phyloP scores from a whole-genome alignment of 192 early-diverging fungal species.

The Umbelopsis ramanniana region DNA sequence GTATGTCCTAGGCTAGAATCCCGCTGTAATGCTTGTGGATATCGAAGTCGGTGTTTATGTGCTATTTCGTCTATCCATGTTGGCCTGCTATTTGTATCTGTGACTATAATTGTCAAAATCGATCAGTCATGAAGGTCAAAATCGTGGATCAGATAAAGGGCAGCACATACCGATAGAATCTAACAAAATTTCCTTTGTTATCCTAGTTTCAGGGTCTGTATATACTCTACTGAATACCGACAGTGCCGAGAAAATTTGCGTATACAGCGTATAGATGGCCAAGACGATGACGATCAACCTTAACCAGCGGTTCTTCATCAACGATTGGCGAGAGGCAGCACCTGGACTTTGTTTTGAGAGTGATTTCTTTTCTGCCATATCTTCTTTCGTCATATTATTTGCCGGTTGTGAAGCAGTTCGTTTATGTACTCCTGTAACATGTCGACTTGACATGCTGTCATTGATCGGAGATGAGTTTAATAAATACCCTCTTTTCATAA shows the following conservation, averaged over 20 bases:
- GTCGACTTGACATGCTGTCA: conserved; percentile 20
- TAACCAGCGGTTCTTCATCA: background rate
- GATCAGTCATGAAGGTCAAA: no score
- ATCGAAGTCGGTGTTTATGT: background rate
- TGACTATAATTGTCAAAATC: background rate
- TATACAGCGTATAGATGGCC: background rate
- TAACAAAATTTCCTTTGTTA: background rate
- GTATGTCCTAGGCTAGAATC: background rate
- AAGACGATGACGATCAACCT: background rate
- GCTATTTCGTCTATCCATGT: conserved; percentile 1
- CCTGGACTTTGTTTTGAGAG: background rate
- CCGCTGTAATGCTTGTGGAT: conserved; percentile 20
- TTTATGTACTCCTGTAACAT: conserved; percentile 15
- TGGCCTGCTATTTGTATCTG: background rate
- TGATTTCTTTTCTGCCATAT: background rate
- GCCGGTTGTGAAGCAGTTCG: background rate
- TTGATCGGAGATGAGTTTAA: conserved; percentile 3
- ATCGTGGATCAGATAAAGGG: no score
- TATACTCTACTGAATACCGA: no score
- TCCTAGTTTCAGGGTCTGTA: background rate
- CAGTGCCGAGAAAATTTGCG: background rate
- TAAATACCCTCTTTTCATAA: background rate
- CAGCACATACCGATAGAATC: background rate
- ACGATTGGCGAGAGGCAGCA: background rate
- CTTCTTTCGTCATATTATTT: background rate